phyloP scores from a whole-genome alignment of 2,329 filamentous ascomycete genomes.

The Cercospora sp. region DNA sequence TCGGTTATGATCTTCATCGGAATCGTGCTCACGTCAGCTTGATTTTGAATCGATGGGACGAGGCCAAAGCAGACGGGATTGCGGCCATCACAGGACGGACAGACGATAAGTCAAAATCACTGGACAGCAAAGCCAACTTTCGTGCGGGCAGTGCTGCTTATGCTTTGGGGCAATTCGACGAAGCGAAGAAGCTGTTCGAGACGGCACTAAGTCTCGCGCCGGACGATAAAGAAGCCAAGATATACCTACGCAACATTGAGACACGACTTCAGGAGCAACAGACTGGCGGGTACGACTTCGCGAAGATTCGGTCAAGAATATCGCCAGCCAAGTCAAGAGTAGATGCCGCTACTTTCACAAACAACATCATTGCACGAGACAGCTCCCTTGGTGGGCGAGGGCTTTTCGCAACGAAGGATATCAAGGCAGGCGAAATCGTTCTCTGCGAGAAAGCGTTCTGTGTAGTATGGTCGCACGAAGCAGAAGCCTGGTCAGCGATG shows the following conservation, averaged over 20 bases:
- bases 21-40: slow-evolving; percentile 24
- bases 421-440: slow-evolving; percentile 45
- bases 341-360: slow-evolving; percentile 28
- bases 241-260: slow-evolving; percentile 17
- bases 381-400: slow-evolving; percentile 44
- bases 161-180: slow-evolving; percentile 23
- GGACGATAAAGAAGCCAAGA: slow-evolving; percentile 18
- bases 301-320: slow-evolving; percentile 18
- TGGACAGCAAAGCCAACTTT: slow-evolving; percentile 31
- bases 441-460: slow-evolving; percentile 41
- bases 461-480: slow-evolving; percentile 22
- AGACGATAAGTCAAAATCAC: slow-evolving; percentile 14
- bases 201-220: slow-evolving; percentile 20
- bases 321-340: slow-evolving; percentile 14
- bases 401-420: slow-evolving; percentile 45
- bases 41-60: slow-evolving; percentile 17
- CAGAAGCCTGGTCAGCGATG: slow-evolving; percentile 45
- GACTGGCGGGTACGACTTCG: slow-evolving; percentile 31
- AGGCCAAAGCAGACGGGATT: slow-evolving; percentile 19
- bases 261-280: slow-evolving; percentile 26
- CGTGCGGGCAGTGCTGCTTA: slow-evolving; percentile 34
- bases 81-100: slow-evolving; percentile 9
- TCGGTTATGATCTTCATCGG: slow-evolving; percentile 18
- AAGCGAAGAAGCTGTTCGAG: slow-evolving; percentile 17
- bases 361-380: slow-evolving; percentile 13